phyloP scores from a whole-genome alignment of 2,329 filamentous ascomycete species.

The Aspergillus uvarum region DNA sequence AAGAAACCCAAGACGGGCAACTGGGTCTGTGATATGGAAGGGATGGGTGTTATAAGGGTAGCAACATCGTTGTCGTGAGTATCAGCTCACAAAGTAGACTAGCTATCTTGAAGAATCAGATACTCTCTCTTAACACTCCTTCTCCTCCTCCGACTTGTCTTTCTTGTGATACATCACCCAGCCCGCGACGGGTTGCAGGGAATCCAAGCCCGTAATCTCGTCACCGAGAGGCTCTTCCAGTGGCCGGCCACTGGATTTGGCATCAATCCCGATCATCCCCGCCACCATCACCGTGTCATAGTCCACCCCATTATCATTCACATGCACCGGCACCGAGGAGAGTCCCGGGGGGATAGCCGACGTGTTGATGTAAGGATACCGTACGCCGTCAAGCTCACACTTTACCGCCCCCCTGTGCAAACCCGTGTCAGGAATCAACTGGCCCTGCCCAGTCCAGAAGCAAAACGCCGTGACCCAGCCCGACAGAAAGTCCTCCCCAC shows the following conservation, averaged over 20 bases:
- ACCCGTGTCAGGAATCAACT: neutral
- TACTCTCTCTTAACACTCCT: too few relatives aligned
- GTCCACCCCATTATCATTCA: neutral
- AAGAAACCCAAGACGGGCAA: too few relatives aligned
- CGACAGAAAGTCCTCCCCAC: slow-evolving; percentile 38
- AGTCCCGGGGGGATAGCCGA: neutral
- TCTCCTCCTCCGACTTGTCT: too few relatives aligned
- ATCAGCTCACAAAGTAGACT: too few relatives aligned
- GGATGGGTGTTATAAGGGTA: too few relatives aligned
- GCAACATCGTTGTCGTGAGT: too few relatives aligned
- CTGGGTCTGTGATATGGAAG: too few relatives aligned
- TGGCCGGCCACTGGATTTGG: neutral
- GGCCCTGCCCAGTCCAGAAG: slow-evolving; percentile 46
- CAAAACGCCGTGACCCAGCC: slow-evolving; percentile 54
- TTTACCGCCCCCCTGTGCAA: slow-evolving; percentile 4
- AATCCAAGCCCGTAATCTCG: neutral
- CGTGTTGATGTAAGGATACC: neutral
- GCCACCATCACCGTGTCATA: neutral
- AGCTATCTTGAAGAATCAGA: too few relatives aligned
- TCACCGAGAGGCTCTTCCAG: neutral
- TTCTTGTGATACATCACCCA: neutral
- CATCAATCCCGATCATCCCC: neutral
- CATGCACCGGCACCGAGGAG: neutral
- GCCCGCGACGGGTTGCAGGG: neutral
- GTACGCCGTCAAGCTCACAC: neutral